Base-by-base conservation (phyloP, 371 early-diverging fungal species). In the Rhizopus arrhizus region DNA sequence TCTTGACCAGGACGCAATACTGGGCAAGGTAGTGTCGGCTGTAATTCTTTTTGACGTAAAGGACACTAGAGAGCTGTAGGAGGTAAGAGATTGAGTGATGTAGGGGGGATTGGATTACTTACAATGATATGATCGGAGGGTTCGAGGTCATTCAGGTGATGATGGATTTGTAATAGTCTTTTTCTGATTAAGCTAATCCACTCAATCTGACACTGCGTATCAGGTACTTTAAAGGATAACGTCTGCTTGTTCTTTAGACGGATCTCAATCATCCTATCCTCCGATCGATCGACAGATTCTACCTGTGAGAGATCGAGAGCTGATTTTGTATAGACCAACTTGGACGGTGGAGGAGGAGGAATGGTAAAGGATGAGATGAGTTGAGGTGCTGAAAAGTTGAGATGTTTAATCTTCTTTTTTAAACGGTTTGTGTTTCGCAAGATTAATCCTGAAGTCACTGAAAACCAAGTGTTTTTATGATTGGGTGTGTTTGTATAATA, bases 21-120 rank as follows among this genome's bases (percentile, higher is more conserved):
- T 50, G 49, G 11, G 53, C 34, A 22, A 46, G 33, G 34, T 53
- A 66, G 7, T 53, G 43, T 36, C 34, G 5, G 6, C 36, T 41
- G 16, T 48, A 61, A 28, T 58, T 13, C 6, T 62, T 40, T n/a
- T 66, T 66, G 15, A 66, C 62, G 32, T 66, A 62, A 0, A 66
- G n/a, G 16, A 42, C 16, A 3, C 66, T 60, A 15, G 66, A 66
- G 33, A 28, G 33, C 13, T 55, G 29, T 13, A 36, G 5, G 22
- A n/a, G 43, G 6, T n/a, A 1, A 43, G 15, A 16, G 28, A 55
- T 29, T n/a, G 29, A 13, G 29, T 31, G 9, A 29, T 22, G 22
- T 0, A 2, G 22, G 22, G 22, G 22, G 22, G 22, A 29, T 22
- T 28, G 31, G 29, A 4, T 8, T 54, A 42, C 5, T 35, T 48